phyloP scores from a whole-genome alignment of 2,329 filamentous ascomycete species.

The Akanthomyces muscarius region DNA sequence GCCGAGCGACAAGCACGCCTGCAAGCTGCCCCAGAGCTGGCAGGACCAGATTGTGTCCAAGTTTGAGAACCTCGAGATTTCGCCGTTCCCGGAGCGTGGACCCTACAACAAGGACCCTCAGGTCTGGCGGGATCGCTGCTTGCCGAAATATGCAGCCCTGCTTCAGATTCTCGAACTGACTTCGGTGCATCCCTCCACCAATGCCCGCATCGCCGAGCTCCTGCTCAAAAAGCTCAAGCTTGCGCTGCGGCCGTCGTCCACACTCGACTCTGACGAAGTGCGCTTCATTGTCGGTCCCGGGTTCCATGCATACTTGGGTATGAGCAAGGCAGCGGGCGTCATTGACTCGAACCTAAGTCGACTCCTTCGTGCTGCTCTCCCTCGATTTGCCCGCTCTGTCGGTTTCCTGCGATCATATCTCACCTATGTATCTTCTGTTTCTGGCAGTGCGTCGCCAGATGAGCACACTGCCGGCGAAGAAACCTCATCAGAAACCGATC shows the following conservation, averaged over 20 bases:
- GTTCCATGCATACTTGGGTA: constrained; percentile 66
- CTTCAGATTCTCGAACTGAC: constrained; percentile 60
- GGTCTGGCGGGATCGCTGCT: constrained; percentile 58
- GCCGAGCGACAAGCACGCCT: constrained; percentile 48
- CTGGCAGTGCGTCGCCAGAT: constrained; percentile 5
- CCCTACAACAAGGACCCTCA: constrained; percentile 59
- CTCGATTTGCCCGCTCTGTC: constrained; percentile 59
- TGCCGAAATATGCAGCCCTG: constrained; percentile 65
- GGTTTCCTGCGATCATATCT: constrained; percentile 63
- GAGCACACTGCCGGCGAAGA: constrained; percentile 17
- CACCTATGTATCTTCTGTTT: constrained; percentile 46
- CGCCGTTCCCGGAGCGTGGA: constrained; percentile 61
- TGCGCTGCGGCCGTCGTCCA: constrained; percentile 57
- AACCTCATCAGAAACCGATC: constrained; percentile 48
- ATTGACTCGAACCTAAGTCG: constrained; percentile 61
- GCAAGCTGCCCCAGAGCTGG: constrained; percentile 62
- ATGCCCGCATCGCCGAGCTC: constrained; percentile 61
- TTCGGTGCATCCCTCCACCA: constrained; percentile 61
- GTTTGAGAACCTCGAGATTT: constrained; percentile 62
- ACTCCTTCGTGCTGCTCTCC: constrained; percentile 61
- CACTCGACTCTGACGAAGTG: constrained; percentile 58
- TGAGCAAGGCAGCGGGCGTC: constrained; percentile 56
- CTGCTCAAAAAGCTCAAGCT: constrained; percentile 63
- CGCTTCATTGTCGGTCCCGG: constrained; percentile 72
- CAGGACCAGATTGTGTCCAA: constrained; percentile 68